Conservation (phyloP, 805 yeast species). For the Metschnikowia reukaufii region DNA sequence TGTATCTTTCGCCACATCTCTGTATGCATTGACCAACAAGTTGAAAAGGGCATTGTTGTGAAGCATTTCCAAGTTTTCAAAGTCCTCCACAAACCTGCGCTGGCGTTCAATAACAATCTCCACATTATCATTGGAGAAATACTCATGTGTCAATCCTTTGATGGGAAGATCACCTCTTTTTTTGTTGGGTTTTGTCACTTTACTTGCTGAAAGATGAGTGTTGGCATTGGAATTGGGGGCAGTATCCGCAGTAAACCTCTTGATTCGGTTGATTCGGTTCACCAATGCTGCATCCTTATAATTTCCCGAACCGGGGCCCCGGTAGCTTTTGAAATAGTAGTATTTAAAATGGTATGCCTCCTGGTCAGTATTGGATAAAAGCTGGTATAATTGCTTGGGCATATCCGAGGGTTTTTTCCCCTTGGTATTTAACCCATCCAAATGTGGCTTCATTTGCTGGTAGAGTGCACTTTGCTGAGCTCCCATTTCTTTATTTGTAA, state of each 20-base stretch:
- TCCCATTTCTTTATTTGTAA: conserved; percentile 28
- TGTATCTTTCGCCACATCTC: conserved; percentile 39
- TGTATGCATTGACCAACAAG: conserved; percentile 37
- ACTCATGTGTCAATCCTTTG: conserved; percentile 41
- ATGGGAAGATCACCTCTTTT: conserved; percentile 25
- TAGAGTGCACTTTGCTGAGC: conserved; percentile 22
- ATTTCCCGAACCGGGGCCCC: conserved; percentile 48
- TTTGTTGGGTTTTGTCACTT: conserved; percentile 20
- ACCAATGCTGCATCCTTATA: conserved; percentile 45
- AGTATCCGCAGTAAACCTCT: conserved; percentile 14
- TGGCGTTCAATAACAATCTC: conserved; percentile 31
- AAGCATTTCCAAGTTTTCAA: conserved; percentile 42
- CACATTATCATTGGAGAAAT: conserved; percentile 31
- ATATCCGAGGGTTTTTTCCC: conserved; percentile 29
- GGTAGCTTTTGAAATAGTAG: conserved; percentile 39
- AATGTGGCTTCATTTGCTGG: conserved; percentile 13
- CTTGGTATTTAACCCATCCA: conserved; percentile 15
- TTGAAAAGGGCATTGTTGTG: conserved; percentile 44
- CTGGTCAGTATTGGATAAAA: conserved; percentile 35
- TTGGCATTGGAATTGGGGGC: conserved; percentile 20
- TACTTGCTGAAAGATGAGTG: conserved; percentile 24
- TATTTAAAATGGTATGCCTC: conserved; percentile 39
- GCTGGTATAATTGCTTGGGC: conserved; percentile 36
- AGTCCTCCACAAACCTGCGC: conserved; percentile 35
- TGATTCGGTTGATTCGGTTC: conserved; percentile 38